Percentiles rank a stretch among this genome's conserved stretches.
phyloP scores from a whole-genome alignment of 2,329 filamentous ascomycete genomes.

The Nothomitra cinnamomea region DNA sequence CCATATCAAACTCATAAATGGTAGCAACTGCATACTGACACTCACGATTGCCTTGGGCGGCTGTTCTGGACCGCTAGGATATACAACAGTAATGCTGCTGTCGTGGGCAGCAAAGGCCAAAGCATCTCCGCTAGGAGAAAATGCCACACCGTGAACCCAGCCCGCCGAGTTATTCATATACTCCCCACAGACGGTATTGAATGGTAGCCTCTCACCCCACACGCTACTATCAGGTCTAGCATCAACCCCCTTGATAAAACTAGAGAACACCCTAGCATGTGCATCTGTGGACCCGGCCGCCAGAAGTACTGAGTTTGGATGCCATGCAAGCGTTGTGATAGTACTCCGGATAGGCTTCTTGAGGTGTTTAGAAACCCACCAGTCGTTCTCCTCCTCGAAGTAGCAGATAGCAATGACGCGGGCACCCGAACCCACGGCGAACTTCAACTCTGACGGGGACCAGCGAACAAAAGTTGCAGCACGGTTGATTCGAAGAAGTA shows the following conservation, averaged over 20 bases:
- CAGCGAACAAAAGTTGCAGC: slow-evolving; percentile 94
- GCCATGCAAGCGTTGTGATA: slow-evolving; percentile 88
- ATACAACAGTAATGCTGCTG: slow-evolving; percentile 91
- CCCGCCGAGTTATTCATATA: slow-evolving; percentile 91
- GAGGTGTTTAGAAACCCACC: slow-evolving; percentile 99
- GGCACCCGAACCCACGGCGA: slow-evolving; percentile 90
- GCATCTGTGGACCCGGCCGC: slow-evolving; percentile 95
- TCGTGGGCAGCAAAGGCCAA: slow-evolving; percentile 90
- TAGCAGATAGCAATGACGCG: slow-evolving; percentile 94
- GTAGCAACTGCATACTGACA: slow-evolving; percentile 75
- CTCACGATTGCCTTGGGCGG: slow-evolving; percentile 80
- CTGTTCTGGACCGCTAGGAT: slow-evolving; percentile 80
- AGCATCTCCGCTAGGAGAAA: slow-evolving; percentile 84
- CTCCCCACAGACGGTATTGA: slow-evolving; percentile 97
- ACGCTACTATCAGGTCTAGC: slow-evolving; percentile 66
- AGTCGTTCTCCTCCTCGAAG: slow-evolving; percentile 98
- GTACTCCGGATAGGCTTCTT: slow-evolving; percentile 98
- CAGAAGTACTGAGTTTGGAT: slow-evolving; percentile 89
- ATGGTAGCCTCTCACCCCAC: slow-evolving; percentile 91
- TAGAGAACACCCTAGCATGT: slow-evolving; percentile 84
- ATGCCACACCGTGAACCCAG: slow-evolving; percentile 87
- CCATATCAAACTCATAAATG: slow-evolving; percentile 89
- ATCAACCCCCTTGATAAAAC: slow-evolving; percentile 92
- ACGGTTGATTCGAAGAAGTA: slow-evolving; percentile 90
- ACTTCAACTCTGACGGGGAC: slow-evolving; percentile 94